Evolutionary conservation across 148 eudicot genomes (phyloP), one percentile per base, ranked within the genome.

Genomic region (Drosera capensis): DNA sequence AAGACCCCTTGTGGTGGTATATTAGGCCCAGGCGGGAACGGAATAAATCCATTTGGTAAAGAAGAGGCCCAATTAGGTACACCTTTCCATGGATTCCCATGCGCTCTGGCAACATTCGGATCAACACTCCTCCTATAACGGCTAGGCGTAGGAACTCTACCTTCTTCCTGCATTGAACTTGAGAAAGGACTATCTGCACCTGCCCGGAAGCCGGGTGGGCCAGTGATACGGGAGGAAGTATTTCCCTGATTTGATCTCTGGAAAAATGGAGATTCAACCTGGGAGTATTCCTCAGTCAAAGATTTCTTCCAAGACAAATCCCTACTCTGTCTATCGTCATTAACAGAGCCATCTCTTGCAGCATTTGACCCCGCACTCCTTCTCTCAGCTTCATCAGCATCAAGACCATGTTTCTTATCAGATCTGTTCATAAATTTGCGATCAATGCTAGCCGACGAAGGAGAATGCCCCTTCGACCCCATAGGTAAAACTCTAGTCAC

Each of bases 41-140:
- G 94, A 43, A 80, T 65, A 54, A 68, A 80, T 21, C 97, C 92
- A 68, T 81, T 80, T 40, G 81, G 53, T 61, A 80, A 41, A 14
- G 87, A 84, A 14, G 94, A 67, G 53, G 86, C 82, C 97, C 97
- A 88, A 53, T 58, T 84, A 36, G 79, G 92, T 40, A 70, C 67
- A 19, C 84, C 79, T 56, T 78, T 80, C 94, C 94, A 88, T 37
- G 79, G 53, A 60, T 68, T 79, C 45, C 79, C 94, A 49, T 77
- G 97, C 14, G 55, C 57, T 60, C 97, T 83, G 65, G 77, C 92
- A 37, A 75, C 51, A 46, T 65, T 74, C 3, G 75, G 71, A 65
- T 87, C 94, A 46, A 53, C 77, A 43, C 64, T 57, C 63, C 94
- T 79, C 70, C 94, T 70, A 35, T 72, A 82, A 36, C 84, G 83